Base-by-base conservation (phyloP, 371 early-diverging fungal species). In the Mortierella sp. region DNA sequence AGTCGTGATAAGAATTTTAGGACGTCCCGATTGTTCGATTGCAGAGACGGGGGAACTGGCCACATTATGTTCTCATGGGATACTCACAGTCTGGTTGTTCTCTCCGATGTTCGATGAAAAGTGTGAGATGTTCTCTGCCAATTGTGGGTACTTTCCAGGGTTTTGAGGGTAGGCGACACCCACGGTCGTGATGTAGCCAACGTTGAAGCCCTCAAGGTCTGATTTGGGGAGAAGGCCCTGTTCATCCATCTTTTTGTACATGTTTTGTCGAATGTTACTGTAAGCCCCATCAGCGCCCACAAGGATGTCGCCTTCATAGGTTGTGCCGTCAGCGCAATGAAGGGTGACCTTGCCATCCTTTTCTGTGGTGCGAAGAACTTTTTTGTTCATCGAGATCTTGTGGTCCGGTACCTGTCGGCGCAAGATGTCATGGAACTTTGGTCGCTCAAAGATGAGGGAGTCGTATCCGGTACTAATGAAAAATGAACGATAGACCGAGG, bases 271-370 rank as follows among this genome's bases (percentile, higher is more conserved):
- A 9, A 66, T 54, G 3, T 27, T 49, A 39, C 59, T 58, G 19
- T 66, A 66, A 6, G 67, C 60, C 4, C 67, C 60, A 46, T 66
- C 67, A 0, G 67, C 67, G 4, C 58, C 67, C 4, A 59, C 46
- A 18, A 66, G 54, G 23, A 66, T 53, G 23, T 66, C 67, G 10
- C 58, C 67, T 12, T 43, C 38, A 24, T 47, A 57, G 3, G 46
- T 27, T 6, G 59, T 59, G 13, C 54, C 48, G 42, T 66, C 67
- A 2, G 59, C 52, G 55, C 52, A 67, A 39, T 30, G 26, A 26
- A 64, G 57, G 24, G 31, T 41, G 13, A 64, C 58, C 7, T 34
- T 23, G 4, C 48, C 48, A 4, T 52, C 54, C 12, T 53, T 49
- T n/a, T 66, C 53, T 21, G 45, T 24, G 18, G 54, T n/a, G 8